Evolutionary conservation across 2,329 filamentous ascomycete species (phyloP).

Genomic region (Neofusicoccum sp.): DNA sequence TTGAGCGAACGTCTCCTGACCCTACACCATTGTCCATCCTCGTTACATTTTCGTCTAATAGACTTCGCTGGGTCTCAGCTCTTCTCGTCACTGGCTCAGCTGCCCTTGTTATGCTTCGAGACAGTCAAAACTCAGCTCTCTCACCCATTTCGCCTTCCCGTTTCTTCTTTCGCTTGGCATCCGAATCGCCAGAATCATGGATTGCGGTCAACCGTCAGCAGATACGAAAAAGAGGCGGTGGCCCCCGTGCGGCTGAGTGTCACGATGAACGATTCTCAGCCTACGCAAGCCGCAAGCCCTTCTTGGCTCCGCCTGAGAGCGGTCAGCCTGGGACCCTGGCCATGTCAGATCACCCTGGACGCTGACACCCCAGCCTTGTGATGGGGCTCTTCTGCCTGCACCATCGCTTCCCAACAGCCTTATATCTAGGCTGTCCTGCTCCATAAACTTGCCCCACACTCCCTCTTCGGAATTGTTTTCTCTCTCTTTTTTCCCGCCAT

Average conservation of each 20-base stretch:
- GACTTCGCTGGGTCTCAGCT: not conserved
- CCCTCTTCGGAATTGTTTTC: not conserved
- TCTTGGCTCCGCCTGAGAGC: not conserved
- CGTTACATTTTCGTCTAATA: not conserved
- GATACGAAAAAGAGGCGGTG: not conserved
- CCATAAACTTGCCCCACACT: not conserved
- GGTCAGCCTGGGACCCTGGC: not conserved
- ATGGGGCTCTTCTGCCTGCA: not conserved
- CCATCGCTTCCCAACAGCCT: not conserved
- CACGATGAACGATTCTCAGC: not conserved
- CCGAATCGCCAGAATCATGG: not conserved
- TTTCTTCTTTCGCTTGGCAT: not conserved
- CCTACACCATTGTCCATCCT: not conserved
- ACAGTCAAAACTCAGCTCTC: too few species aligned
- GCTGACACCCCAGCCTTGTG: not conserved
- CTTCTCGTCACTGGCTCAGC: not conserved
- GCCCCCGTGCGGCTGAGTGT: not conserved
- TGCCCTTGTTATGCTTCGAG: too few species aligned
- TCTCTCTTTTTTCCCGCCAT: not conserved
- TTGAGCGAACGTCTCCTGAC: not conserved
- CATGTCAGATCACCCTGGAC: not conserved
- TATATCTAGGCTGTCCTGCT: not conserved
- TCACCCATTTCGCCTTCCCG: too few species aligned
- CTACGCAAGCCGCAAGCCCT: too few species aligned
- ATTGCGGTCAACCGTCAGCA: not conserved